Conservation (phyloP, 768 basidiomycete species). For the Rhodosporidiobolus sp. region DNA sequence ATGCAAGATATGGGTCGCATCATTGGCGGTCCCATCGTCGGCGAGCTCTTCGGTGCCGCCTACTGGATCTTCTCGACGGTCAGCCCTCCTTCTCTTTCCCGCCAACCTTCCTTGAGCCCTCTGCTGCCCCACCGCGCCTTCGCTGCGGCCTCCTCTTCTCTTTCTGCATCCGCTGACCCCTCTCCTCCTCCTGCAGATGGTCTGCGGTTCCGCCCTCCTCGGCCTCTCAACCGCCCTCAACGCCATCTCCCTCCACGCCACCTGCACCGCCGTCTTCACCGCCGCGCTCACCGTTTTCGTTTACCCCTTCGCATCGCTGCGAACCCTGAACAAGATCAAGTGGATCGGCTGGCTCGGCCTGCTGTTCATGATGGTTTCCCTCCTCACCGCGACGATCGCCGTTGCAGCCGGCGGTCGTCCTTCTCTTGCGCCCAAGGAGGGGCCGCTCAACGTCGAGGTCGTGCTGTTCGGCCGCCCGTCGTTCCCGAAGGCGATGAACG, state of each 20-base stretch:
- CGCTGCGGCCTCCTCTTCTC: too few species aligned
- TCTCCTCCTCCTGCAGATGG: constrained; percentile 31
- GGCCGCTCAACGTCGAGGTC: constrained; percentile 34
- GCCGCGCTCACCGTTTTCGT: constrained; percentile 43
- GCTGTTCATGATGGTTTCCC: constrained; percentile 18
- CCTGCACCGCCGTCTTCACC: constrained; percentile 49
- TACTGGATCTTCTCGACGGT: neutral
- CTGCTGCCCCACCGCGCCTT: too few species aligned
- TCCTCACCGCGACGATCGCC: constrained; percentile 35
- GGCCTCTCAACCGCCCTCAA: constrained; percentile 48
- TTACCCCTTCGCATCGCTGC: constrained; percentile 41
- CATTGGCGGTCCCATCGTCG: neutral
- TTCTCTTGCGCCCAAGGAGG: constrained; percentile 35
- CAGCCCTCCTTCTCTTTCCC: too few species aligned
- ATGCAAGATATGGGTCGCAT: neutral
- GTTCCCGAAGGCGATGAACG: constrained; percentile 46
- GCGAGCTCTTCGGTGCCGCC: neutral
- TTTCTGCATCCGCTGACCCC: too few species aligned
- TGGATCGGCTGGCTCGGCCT: constrained; percentile 43
- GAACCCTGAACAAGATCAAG: constrained; percentile 44
- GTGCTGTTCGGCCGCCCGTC: constrained; percentile 31
- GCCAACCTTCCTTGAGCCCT: neutral
- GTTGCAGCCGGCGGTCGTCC: constrained; percentile 40
- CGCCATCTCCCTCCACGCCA: constrained; percentile 46
- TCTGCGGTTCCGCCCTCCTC: constrained; percentile 45